Conservation (phyloP, 2,329 filamentous ascomycete genomes). For the Teratosphaeria destructans region DNA sequence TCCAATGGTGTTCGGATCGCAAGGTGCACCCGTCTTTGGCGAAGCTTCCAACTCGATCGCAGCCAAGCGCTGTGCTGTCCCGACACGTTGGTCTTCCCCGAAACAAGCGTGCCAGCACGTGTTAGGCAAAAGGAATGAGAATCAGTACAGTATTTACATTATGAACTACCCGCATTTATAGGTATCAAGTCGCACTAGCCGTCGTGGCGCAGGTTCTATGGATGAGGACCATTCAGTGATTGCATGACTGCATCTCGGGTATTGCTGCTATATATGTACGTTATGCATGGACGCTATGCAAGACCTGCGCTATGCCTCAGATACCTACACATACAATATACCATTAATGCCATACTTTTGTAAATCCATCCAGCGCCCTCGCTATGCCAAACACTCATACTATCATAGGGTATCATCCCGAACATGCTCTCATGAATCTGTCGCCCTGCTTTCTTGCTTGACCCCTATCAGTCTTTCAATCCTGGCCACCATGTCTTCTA, state of each 20-base stretch:
- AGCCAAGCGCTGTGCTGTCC: background rate
- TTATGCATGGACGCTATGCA: background rate
- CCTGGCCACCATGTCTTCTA: constrained; percentile 21
- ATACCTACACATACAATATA: background rate
- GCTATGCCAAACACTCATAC: background rate
- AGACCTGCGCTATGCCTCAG: background rate
- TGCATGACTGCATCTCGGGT: too few species aligned
- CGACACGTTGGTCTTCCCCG: background rate
- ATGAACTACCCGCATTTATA: too few species aligned
- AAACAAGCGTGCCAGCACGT: background rate
- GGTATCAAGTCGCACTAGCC: too few species aligned
- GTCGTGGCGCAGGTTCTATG: too few species aligned
- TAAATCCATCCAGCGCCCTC: background rate
- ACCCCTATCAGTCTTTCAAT: constrained; percentile 1
- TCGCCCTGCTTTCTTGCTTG: background rate
- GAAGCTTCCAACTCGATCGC: background rate
- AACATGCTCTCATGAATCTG: background rate
- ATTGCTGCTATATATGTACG: background rate
- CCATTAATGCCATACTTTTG: background rate
- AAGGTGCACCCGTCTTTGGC: background rate
- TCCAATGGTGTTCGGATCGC: background rate
- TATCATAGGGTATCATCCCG: background rate
- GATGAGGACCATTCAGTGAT: too few species aligned
- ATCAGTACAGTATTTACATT: too few species aligned
- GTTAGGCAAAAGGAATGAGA: background rate